Evolutionary conservation across 768 basidiomycete genomes (phyloP).

Genomic region (Tephrocybe sp.): DNA sequence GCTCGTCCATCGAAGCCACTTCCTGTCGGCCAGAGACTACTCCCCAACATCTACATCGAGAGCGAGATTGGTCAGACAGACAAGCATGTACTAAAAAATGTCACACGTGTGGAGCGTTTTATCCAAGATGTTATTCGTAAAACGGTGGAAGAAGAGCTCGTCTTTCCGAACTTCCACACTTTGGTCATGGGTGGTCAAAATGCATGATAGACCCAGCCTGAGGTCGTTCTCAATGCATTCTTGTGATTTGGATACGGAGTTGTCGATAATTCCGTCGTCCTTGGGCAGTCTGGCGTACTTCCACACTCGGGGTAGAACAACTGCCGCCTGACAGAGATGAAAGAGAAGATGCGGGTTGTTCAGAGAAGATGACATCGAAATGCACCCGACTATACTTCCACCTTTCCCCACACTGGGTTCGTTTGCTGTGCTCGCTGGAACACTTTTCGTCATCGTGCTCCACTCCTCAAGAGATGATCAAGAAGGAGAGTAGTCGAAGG

Average conservation of each 20-base stretch:
- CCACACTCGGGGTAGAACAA: too few species aligned
- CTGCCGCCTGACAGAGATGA: too few species aligned
- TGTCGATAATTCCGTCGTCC: too few species aligned
- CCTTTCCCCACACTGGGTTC: background rate
- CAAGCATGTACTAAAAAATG: conserved; percentile 94
- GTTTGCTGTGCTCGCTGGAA: too few species aligned
- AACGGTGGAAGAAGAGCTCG: conserved; percentile 92
- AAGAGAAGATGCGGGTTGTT: too few species aligned
- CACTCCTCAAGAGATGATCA: too few species aligned
- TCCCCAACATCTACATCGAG: conserved; percentile 89
- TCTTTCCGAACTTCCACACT: conserved; percentile 96
- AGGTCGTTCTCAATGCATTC: too few species aligned
- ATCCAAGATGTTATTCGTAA: conserved; percentile 95
- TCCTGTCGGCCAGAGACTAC: conserved; percentile 76
- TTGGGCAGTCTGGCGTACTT: too few species aligned
- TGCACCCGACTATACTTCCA: background rate
- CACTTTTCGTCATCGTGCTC: too few species aligned
- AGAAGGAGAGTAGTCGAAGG: too few species aligned
- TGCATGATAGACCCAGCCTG: conserved; percentile 2
- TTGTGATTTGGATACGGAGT: too few species aligned
- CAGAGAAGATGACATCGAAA: too few species aligned
- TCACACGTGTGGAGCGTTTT: conserved; percentile 91
- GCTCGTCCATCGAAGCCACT: conserved; percentile 59
- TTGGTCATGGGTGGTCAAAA: conserved; percentile 33
- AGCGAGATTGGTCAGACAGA: conserved; percentile 96